Evolutionary conservation across 73 alveolate genomes (phyloP).

Genomic region (Paramecium bursaria): DNA sequence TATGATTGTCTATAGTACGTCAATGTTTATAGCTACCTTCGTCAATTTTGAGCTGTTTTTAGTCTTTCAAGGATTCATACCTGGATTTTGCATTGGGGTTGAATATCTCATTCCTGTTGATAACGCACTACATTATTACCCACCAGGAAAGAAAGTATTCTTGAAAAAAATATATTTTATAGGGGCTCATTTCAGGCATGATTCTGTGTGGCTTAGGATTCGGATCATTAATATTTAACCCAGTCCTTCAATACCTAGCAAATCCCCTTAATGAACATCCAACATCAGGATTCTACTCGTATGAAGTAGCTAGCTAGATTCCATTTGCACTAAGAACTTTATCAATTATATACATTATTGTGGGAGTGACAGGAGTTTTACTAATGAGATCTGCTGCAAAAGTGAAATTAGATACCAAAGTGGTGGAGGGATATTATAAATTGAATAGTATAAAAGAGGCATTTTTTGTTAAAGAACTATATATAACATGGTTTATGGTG

Average conservation of each 20-base stretch:
- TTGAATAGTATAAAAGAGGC: background rate
- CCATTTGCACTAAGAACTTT: background rate
- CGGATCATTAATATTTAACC: background rate
- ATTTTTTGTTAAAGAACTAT: background rate
- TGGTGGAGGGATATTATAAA: background rate
- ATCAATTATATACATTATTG: background rate
- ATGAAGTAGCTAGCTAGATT: constrained; percentile 27
- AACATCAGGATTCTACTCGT: constrained; percentile 3
- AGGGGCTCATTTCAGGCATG: background rate
- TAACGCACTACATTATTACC: background rate
- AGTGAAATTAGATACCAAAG: background rate
- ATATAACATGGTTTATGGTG: constrained; percentile 5
- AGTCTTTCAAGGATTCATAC: background rate
- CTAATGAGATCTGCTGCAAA: background rate
- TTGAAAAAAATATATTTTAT: no score
- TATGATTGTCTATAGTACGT: background rate
- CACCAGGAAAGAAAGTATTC: background rate
- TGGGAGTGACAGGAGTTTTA: constrained; percentile 26
- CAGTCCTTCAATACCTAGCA: background rate
- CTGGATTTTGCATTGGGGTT: background rate
- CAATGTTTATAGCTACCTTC: background rate
- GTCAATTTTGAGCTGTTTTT: background rate
- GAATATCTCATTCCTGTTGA: background rate
- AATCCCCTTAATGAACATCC: constrained; percentile 19
- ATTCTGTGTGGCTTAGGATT: background rate